Conservation (phyloP, 495 filamentous ascomycete species). For the Aspergillus homomorphus region DNA sequence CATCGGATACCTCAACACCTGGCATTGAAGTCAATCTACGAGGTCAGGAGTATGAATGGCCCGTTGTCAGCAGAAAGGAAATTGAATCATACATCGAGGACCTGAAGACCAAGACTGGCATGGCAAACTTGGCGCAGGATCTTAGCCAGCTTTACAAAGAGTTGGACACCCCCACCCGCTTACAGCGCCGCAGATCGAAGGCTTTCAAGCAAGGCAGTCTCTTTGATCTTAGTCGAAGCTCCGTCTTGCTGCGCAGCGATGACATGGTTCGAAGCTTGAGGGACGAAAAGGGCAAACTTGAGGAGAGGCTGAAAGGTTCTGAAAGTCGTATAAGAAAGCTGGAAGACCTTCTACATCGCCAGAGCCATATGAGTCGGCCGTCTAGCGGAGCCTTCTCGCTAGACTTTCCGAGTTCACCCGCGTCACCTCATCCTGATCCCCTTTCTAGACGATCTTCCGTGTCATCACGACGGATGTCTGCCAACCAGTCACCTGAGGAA, state of each 20-base stretch:
- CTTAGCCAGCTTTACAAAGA: conserved; percentile 62
- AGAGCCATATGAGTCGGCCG: conserved; percentile 69
- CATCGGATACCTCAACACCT: conserved; percentile 62
- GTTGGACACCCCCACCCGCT: conserved; percentile 66
- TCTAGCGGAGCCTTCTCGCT: conserved; percentile 63
- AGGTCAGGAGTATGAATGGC: conserved; percentile 78
- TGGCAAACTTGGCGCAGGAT: conserved; percentile 51
- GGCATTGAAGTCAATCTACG: conserved; percentile 83
- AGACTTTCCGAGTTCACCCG: conserved; percentile 46
- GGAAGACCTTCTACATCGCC: conserved; percentile 89
- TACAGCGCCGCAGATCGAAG: conserved; percentile 73
- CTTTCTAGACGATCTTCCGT: conserved; percentile 60
- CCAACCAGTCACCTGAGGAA: conserved; percentile 62
- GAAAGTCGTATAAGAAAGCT: conserved; percentile 89
- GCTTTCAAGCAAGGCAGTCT: conserved; percentile 96
- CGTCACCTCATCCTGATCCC: conserved; percentile 54
- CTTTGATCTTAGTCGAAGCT: conserved; percentile 77
- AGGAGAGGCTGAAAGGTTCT: conserved; percentile 79
- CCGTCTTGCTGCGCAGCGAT: conserved; percentile 75
- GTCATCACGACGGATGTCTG: conserved; percentile 64
- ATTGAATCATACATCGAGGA: conserved; percentile 53
- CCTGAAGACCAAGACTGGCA: conserved; percentile 41
- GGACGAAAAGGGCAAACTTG: conserved; percentile 74
- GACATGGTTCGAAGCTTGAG: conserved; percentile 71
- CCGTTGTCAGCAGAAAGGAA: conserved; percentile 56